Conservation (phyloP, 2,329 filamentous ascomycete species). For the Colletotrichum cordylinicola region DNA sequence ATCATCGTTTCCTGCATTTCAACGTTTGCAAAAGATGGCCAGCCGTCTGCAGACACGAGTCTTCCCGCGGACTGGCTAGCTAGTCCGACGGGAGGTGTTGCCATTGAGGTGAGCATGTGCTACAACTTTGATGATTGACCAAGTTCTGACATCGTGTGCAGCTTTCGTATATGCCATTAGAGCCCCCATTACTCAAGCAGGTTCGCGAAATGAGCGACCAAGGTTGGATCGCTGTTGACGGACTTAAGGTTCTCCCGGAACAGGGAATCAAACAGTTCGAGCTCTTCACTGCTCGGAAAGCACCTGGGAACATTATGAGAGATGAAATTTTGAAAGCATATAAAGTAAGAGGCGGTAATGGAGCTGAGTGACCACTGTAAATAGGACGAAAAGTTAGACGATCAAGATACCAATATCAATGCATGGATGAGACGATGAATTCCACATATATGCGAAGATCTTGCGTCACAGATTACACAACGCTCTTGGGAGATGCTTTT, state of each 20-base stretch:
- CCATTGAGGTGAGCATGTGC: constrained; percentile 71
- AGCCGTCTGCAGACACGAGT: constrained; percentile 71
- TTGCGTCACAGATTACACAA: neutral
- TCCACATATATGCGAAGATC: neutral
- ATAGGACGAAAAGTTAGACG: neutral
- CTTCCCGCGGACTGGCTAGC: constrained; percentile 73
- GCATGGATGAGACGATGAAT: neutral
- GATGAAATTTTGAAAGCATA: constrained; percentile 61
- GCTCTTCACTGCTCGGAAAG: constrained; percentile 75
- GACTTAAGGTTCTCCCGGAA: constrained; percentile 76
- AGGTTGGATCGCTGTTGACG: constrained; percentile 78
- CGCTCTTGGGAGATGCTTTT: neutral
- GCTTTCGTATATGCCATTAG: constrained; percentile 63
- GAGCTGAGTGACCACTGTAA: neutral
- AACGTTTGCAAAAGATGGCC: constrained; percentile 67
- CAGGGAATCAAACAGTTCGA: constrained; percentile 85
- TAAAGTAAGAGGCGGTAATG: constrained; percentile 29
- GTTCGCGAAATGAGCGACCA: constrained; percentile 63
- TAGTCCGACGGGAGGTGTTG: constrained; percentile 76
- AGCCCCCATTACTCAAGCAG: constrained; percentile 74
- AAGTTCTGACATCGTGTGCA: neutral
- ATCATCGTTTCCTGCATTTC: constrained; percentile 81
- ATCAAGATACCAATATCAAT: neutral
- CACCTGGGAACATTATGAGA: constrained; percentile 72
- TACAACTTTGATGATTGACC: neutral